Conservation (phyloP, 2,329 filamentous ascomycete species). For the Knoxdaviesia capensis region DNA sequence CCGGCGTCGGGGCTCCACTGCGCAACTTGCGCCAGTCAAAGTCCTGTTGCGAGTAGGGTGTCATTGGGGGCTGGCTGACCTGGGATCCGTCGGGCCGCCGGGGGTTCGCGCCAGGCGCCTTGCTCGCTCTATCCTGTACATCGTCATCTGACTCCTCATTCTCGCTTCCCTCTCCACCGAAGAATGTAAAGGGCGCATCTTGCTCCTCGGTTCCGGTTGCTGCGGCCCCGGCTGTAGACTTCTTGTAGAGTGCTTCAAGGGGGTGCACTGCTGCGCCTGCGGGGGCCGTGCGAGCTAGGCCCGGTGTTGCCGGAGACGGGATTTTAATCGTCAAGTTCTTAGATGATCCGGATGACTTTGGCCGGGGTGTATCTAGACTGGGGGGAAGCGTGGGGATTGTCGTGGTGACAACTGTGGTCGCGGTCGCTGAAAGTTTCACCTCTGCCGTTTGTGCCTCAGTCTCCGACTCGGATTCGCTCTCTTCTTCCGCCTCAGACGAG, state of each 20-base stretch:
- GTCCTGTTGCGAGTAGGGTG: conserved; percentile 66
- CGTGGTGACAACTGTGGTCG: too few relatives aligned
- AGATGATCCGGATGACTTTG: conserved; percentile 28
- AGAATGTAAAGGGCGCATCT: conserved; percentile 51
- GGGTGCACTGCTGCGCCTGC: conserved; percentile 44
- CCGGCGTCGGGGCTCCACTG: conserved; percentile 84
- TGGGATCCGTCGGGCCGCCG: conserved; percentile 4
- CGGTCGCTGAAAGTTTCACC: background rate
- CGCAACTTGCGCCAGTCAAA: conserved; percentile 54
- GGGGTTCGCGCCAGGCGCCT: background rate
- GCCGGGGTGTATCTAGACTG: conserved; percentile 12
- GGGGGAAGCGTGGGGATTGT: conserved; percentile 11
- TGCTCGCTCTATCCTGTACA: conserved; percentile 17
- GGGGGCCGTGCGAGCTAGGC: too few relatives aligned
- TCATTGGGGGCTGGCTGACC: conserved; percentile 39
- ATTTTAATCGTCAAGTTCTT: conserved; percentile 34
- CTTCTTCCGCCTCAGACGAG: conserved; percentile 4
- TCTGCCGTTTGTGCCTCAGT: conserved; percentile 8
- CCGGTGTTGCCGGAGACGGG: conserved; percentile 22
- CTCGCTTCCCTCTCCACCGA: conserved; percentile 31
- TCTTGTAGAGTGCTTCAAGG: conserved; percentile 83
- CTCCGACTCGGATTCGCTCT: conserved; percentile 1
- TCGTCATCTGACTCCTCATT: conserved; percentile 17
- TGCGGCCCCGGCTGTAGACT: conserved; percentile 18
- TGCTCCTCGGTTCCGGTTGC: conserved; percentile 16